Base-by-base conservation (phyloP, 2,329 filamentous ascomycete genomes). In the Apiospora rasikravindrae region DNA sequence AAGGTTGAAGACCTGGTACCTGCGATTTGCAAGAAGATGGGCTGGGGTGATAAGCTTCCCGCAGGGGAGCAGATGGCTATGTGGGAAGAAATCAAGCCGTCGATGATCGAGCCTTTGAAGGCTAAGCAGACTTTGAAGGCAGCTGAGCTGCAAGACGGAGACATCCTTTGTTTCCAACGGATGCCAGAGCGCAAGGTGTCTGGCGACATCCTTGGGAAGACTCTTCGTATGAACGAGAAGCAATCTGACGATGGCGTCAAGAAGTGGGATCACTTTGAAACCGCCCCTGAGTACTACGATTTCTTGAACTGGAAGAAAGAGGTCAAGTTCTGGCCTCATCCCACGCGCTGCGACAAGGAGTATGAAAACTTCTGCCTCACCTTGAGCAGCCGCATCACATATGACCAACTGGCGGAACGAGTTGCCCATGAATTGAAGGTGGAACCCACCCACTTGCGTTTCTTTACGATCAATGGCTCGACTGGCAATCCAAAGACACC, bases 51-150 rank as follows among this genome's bases (percentile, higher is more conserved):
- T 1, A 94, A 93, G 74, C 89, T 93, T 4, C 86, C 89, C 3
- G 89, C 84, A 0, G 88, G 89, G 7, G 89, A 92, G 73, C 89
- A 88, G 78, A 80, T 90, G 49, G 80, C 87, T n/a, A 88, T 99
- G 29, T 98, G 92, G 84, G 96, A 99, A 88, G 96, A 99, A 85
- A 98, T 99, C 83, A 99, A 98, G 83, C 95, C 95, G 69, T 94
- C 91, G 73, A 98, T 98, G 95, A 98, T 99, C 76, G 97, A 99
- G 80, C 88, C 90, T 8, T 92, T 99, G 86, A 98, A 98, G 83
- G 89, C 92, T 0, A 98, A 98, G 84, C 91, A 94, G 79, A 94
- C 95, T 0, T 88, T 99, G 73, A 93, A 95, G 76, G 91, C 94
- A 73, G 96, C 96, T 1, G 97, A 99, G 81, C 93, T 99, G 33